phyloP scores from a whole-genome alignment of 2,329 filamentous ascomycete genomes.

The Capronia epimyces region DNA sequence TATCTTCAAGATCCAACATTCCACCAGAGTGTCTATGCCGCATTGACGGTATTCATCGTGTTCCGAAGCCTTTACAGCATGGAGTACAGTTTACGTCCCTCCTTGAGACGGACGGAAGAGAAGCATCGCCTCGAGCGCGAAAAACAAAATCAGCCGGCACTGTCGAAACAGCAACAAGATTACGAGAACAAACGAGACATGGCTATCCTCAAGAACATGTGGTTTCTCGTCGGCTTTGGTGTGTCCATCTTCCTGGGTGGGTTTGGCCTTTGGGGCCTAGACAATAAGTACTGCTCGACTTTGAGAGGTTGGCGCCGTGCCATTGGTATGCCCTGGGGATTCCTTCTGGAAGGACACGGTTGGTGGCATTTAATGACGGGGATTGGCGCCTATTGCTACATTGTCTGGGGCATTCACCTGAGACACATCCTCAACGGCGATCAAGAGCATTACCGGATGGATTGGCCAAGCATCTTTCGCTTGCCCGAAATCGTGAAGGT shows the following conservation, averaged over 20 bases:
- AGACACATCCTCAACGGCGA: slow-evolving; percentile 67
- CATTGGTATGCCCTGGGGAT: slow-evolving; percentile 72
- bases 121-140: slow-evolving; percentile 40
- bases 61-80: slow-evolving; percentile 72
- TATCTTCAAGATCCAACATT: slow-evolving; percentile 75
- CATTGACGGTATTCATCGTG: slow-evolving; percentile 65
- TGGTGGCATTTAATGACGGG: slow-evolving; percentile 81
- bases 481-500: slow-evolving; percentile 48
- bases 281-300: slow-evolving; percentile 67
- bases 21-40: slow-evolving; percentile 72
- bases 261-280: slow-evolving; percentile 71
- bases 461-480: slow-evolving; percentile 61
- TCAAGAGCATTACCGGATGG: slow-evolving; percentile 64
- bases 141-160: slow-evolving; percentile 35
- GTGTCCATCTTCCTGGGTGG: slow-evolving; percentile 67
- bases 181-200: slow-evolving; percentile 52
- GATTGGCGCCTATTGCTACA: slow-evolving; percentile 75
- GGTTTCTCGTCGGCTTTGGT: slow-evolving; percentile 65
- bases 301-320: slow-evolving; percentile 61
- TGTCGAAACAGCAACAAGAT: slow-evolving; percentile 42
- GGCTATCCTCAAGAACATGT: slow-evolving; percentile 63
- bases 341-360: slow-evolving; percentile 67
- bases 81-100: slow-evolving; percentile 60
- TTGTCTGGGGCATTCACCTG: slow-evolving; percentile 77
- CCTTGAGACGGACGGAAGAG: slow-evolving; percentile 46